Evolutionary conservation across 2,329 filamentous ascomycete species (phyloP).

Genomic region (Colletotrichum sp.): DNA sequence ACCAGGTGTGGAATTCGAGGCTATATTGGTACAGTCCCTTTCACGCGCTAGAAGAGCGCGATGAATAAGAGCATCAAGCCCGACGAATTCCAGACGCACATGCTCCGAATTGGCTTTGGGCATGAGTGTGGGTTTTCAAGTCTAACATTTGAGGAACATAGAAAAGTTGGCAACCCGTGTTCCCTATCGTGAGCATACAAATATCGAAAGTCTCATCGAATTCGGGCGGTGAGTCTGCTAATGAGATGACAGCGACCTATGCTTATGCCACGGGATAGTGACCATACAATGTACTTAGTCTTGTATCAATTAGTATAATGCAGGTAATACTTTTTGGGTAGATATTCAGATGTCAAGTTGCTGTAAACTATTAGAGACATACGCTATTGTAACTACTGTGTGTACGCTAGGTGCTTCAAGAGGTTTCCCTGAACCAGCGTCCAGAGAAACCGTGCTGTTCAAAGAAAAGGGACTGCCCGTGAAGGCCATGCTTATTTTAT

Average conservation of each 20-base stretch:
- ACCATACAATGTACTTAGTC: neutral
- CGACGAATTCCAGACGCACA: fast-evolving
- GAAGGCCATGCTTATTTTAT: neutral
- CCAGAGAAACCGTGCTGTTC: neutral
- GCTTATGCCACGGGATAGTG: neutral
- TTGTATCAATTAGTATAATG: fast-evolving
- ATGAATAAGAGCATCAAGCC: neutral
- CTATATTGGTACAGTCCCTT: neutral
- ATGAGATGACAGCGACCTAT: neutral
- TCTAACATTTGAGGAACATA: fast-evolving
- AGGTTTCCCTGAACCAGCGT: neutral
- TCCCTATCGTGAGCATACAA: neutral
- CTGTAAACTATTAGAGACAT: neutral
- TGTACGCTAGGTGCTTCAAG: neutral
- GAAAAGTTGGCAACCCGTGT: fast-evolving
- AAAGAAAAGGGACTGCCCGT: neutral
- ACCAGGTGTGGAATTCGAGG: neutral
- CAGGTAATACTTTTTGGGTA: neutral
- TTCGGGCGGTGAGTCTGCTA: neutral
- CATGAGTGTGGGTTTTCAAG: neutral
- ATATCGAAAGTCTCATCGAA: neutral
- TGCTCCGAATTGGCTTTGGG: neutral
- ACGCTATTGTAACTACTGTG: fast-evolving
- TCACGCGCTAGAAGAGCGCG: neutral
- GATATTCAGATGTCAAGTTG: neutral